Evolutionary conservation across 2,329 filamentous ascomycete genomes (phyloP).

Genomic region (Nothopassalora personata): DNA sequence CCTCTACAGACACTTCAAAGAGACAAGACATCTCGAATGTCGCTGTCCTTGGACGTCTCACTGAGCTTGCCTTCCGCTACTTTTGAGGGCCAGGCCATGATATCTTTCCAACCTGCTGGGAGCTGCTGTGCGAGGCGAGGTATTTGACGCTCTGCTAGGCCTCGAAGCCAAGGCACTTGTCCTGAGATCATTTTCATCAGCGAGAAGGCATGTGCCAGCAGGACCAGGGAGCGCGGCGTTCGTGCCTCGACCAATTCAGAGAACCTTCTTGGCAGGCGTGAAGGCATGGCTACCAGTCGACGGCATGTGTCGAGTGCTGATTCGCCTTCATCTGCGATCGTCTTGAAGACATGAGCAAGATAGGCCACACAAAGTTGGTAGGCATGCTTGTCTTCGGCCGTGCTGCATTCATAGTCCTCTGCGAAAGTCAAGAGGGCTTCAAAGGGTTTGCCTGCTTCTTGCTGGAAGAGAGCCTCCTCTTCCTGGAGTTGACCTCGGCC

Average conservation of each 20-base stretch:
- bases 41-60: constrained; percentile 7
- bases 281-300: constrained; percentile 24
- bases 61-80: constrained; percentile 9
- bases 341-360: constrained; percentile 22
- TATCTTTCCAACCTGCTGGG: constrained; percentile 20
- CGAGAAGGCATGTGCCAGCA: constrained; percentile 24
- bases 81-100: constrained; percentile 23
- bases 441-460: constrained; percentile 22
- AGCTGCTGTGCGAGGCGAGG: constrained; percentile 14
- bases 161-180: constrained; percentile 21
- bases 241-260: constrained; percentile 21
- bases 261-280: constrained; percentile 22
- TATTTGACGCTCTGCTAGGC: constrained; percentile 23
- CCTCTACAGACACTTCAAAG: neutral
- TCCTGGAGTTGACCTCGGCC: constrained; percentile 17
- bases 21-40: constrained; percentile 10
- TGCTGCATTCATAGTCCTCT: constrained; percentile 19
- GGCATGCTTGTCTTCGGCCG: constrained; percentile 15
- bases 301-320: constrained; percentile 18
- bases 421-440: constrained; percentile 19
- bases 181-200: constrained; percentile 23
- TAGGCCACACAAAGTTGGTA: constrained; percentile 22
- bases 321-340: constrained; percentile 18
- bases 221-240: constrained; percentile 20
- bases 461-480: constrained; percentile 20